Conservation (phyloP, 495 filamentous ascomycete species). For the Penicillium ochrochloron region DNA sequence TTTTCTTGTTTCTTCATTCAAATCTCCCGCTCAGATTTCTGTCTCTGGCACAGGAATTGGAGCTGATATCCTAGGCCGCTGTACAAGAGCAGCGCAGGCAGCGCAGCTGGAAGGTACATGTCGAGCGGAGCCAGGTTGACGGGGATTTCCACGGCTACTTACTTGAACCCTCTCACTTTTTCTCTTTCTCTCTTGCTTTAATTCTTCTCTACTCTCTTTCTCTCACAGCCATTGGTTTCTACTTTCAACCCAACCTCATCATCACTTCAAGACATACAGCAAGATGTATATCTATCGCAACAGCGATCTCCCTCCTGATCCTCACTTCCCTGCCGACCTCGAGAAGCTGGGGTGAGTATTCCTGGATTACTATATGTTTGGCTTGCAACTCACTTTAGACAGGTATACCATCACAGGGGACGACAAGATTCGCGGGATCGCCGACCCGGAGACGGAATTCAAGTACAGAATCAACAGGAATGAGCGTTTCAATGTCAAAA, state of each 20-base stretch:
- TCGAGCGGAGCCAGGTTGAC: not conserved
- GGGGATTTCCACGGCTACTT: not conserved
- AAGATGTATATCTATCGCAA: slow-evolving; percentile 71
- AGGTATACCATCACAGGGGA: slow-evolving; percentile 74
- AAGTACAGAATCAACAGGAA: slow-evolving; percentile 73
- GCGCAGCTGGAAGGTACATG: not conserved
- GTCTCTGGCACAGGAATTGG: too few relatives aligned
- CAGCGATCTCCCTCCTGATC: slow-evolving; percentile 71
- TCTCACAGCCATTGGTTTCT: not conserved
- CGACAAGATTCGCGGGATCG: slow-evolving; percentile 72
- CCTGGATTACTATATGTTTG: not conserved
- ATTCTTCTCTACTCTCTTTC: not conserved
- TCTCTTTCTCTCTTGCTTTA: not conserved
- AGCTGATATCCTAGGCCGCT: not conserved
- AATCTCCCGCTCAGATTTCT: not conserved
- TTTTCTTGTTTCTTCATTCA: slow-evolving; percentile 12
- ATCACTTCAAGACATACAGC: slow-evolving; percentile 5
- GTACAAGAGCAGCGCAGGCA: not conserved
- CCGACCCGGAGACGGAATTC: slow-evolving; percentile 68
- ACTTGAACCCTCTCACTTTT: not conserved
- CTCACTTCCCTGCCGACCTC: slow-evolving; percentile 64
- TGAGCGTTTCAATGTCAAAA: slow-evolving; percentile 69
- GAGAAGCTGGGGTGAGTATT: slow-evolving; percentile 67
- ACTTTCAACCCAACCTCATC: slow-evolving; percentile 7
- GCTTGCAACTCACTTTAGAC: slow-evolving; percentile 9